Conservation (phyloP, 2,329 filamentous ascomycete species). For the Thyridium curvatum region DNA sequence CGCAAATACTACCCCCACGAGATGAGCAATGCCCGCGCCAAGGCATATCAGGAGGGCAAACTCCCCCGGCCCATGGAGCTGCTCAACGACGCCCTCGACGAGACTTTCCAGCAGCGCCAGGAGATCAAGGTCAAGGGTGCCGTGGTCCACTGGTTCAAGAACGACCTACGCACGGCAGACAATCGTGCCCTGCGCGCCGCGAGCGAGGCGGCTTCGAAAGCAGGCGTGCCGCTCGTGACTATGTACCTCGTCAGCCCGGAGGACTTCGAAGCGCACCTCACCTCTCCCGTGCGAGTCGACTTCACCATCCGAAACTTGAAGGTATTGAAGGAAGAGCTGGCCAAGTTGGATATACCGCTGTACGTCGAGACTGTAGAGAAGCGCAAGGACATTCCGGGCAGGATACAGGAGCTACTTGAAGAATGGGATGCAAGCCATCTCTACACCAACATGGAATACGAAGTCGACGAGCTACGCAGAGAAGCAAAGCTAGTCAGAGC, state of each 20-base stretch:
- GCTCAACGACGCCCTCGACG: conserved; percentile 52
- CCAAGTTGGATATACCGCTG: conserved; percentile 68
- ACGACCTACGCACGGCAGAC: conserved; percentile 67
- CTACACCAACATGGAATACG: conserved; percentile 83
- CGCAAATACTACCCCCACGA: conserved; percentile 78
- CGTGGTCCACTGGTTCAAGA: conserved; percentile 88
- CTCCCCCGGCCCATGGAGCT: conserved; percentile 68
- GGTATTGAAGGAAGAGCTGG: conserved; percentile 60
- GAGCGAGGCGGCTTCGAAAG: conserved; percentile 37
- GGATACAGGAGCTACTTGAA: conserved; percentile 59
- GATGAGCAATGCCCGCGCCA: conserved; percentile 75
- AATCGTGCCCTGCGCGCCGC: conserved; percentile 68
- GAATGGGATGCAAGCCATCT: conserved; percentile 71
- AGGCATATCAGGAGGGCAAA: conserved; percentile 64
- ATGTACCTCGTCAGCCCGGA: conserved; percentile 78
- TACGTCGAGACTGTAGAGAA: conserved; percentile 66
- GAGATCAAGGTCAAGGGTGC: conserved; percentile 48
- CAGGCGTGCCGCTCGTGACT: conserved; percentile 58
- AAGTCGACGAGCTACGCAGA: conserved; percentile 80
- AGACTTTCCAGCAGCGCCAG: conserved; percentile 50
- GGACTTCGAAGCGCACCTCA: conserved; percentile 77
- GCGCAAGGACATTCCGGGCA: conserved; percentile 52
- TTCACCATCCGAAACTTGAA: conserved; percentile 70
- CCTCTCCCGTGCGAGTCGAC: conserved; percentile 67
- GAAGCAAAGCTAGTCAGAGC: conserved; percentile 61